Evolutionary conservation across 2,329 filamentous ascomycete genomes (phyloP).

Genomic region (Elsinoe arachidis): DNA sequence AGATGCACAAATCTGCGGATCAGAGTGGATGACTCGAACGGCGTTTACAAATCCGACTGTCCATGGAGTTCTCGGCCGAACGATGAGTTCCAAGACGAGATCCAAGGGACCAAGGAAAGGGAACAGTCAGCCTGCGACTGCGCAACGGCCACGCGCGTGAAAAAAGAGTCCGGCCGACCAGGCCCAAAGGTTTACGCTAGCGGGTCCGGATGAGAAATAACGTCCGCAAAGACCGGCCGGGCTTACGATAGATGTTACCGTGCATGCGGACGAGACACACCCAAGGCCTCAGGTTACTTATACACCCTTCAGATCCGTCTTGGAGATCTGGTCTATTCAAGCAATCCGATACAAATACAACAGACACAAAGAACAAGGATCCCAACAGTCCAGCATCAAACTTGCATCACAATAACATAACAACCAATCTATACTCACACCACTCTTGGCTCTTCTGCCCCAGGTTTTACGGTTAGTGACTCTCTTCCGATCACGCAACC

Average conservation of each 20-base stretch:
- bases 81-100: not conserved
- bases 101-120: not conserved
- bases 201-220: not conserved
- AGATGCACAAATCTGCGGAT: not conserved
- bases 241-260: slow-evolving; percentile 7
- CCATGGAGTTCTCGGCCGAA: not conserved
- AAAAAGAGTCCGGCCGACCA: not conserved
- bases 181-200: not conserved
- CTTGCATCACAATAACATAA: not conserved
- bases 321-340: not conserved
- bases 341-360: not conserved
- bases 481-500: slow-evolving; percentile 7
- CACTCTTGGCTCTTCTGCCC: slow-evolving; percentile 4
- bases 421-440: not conserved
- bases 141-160: not conserved
- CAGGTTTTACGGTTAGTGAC: slow-evolving; percentile 10
- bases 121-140: not conserved
- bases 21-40: not conserved
- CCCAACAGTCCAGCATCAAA: not conserved
- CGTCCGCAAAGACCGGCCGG: not conserved
- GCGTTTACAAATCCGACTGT: slow-evolving; percentile 2
- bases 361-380: not conserved
- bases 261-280: not conserved
- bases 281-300: slow-evolving; percentile 7
- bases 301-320: not conserved